Evolutionary conservation across 129 eudicot species (phyloP).

Genomic region (Oenanthe sinensis): DNA sequence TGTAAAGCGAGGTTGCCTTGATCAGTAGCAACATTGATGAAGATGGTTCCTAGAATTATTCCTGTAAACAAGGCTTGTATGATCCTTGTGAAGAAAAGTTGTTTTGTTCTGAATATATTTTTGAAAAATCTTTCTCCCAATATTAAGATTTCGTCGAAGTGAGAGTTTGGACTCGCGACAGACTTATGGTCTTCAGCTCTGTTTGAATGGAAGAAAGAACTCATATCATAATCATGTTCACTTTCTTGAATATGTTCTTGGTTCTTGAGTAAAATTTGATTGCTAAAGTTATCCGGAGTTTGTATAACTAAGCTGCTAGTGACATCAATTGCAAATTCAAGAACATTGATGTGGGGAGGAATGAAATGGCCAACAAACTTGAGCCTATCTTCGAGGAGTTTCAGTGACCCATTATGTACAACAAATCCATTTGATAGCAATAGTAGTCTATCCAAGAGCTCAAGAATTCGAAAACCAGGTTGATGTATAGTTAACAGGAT

Average conservation of each 20-base stretch:
- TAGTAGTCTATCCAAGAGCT: constrained; percentile 64
- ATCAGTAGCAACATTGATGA: constrained; percentile 37
- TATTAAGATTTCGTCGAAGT: constrained; percentile 42
- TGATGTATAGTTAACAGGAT: constrained; percentile 81
- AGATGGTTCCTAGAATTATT: constrained; percentile 69
- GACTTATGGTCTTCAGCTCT: neutral
- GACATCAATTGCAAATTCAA: constrained; percentile 82
- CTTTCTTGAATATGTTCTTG: constrained; percentile 6
- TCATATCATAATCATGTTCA: constrained; percentile 7
- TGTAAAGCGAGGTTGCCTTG: constrained; percentile 44
- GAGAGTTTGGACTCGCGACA: constrained; percentile 42
- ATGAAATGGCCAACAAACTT: constrained; percentile 44
- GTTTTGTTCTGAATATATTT: constrained; percentile 77
- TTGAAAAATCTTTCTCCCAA: constrained; percentile 58
- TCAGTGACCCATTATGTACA: constrained; percentile 66
- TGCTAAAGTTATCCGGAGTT: constrained; percentile 18
- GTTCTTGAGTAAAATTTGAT: neutral
- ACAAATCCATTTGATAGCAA: constrained; percentile 67
- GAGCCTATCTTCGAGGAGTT: constrained; percentile 59
- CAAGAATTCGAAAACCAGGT: constrained; percentile 79
- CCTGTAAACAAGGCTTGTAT: constrained; percentile 64
- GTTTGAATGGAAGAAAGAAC: neutral
- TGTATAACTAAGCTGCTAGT: constrained; percentile 31
- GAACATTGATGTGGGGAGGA: constrained; percentile 72
- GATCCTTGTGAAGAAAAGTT: constrained; percentile 66